Base-by-base conservation (phyloP, 148 eudicot species). In the Spergularia marina region DNA sequence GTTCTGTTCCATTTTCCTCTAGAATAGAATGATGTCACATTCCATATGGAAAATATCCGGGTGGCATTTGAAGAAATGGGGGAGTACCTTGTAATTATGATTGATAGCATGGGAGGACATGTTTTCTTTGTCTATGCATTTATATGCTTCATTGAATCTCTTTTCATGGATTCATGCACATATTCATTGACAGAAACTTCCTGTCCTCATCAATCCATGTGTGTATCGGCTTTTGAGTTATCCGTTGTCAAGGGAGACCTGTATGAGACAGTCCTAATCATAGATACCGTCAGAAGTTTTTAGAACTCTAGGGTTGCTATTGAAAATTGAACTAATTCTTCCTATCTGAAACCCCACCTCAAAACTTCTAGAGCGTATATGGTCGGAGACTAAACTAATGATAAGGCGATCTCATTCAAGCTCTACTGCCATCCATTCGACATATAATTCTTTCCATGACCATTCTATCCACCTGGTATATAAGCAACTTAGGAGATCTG, bases 121-220 rank as follows among this genome's bases (percentile, higher is more conserved):
- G 66, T 52, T 58, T 59, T 12, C 36, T 20, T 25, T 12, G 16
- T 18, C 13, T 16, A 23, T 51, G 15, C 20, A 59, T 49, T 25
- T 41, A n/a, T 47, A 39, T 57, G n/a, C 62, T 56, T 40, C 74
- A 40, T 40, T 65, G 12, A 65, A 16, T 65, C 9, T 15, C 6
- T 34, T 55, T 39, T 18, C 23, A 18, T 56, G 52, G 52, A 11
- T 53, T 71, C 53, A 56, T 71, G 52, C 25, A 7, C 64, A 36
- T 11, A 10, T 53, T 16, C 52, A 39, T 40, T 65, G 68, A 65
- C 12, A 65, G 17, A 41, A 58, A 23, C 21, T 21, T n/a, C 30
- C 62, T 40, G 69, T 65, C 69, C 16, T 57, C 65, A 12, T 41
- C 52, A 34, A 56, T 53, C 10, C 65, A 41, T 64, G 68, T 64